Evolutionary conservation across 1,284 basidiomycete genomes (phyloP), one percentile per base, ranked within the genome.

Genomic region (Quambalaria eucalypti): DNA sequence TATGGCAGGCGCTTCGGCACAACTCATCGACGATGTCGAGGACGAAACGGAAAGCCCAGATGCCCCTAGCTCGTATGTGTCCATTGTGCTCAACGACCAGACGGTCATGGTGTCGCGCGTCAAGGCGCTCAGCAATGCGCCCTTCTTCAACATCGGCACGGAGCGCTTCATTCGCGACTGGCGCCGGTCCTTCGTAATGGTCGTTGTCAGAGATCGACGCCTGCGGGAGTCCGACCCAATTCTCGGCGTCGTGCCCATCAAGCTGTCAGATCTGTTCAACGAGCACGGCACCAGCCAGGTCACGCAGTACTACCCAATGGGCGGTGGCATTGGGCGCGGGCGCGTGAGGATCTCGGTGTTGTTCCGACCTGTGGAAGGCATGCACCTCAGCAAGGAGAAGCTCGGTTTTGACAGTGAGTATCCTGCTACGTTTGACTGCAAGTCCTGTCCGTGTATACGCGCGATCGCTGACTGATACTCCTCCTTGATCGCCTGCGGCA

Each of bases 81-180:
- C 78, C 48, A 77, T 80, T 29, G 74, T 78, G 31, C 60, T 80
- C 28, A 80, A 80, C 62, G 79, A 79, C 56, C 72, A 76, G 50
- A 66, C 77, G 29, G 65, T 79, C 7, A 79, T 77, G 55, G 68
- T 76, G 8, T 78, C 78, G 0, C 60, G 79, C 6, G 77, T 78
- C 14, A 79, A 80, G 46, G 55, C 61, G n/a, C 56, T 68, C 51
- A 78, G 74, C 36, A 70, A 74, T 2, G 58, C 76, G 39, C 79
- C 78, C 2, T 79, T 79, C 62, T 78, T 76, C 66, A 79, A 80
- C 57, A 78, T 78, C 1, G 68, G 76, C n/a, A 76, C 77, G 42
- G 79, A 80, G 61, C 61, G 78, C 23, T 79, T 78, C 52, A 62
- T 79, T n/a, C 59, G 77, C 21, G 78, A 80, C 66, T 79, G 78